Base-by-base conservation (phyloP, 805 yeast genomes). In the Myxozyma mucilagina region DNA sequence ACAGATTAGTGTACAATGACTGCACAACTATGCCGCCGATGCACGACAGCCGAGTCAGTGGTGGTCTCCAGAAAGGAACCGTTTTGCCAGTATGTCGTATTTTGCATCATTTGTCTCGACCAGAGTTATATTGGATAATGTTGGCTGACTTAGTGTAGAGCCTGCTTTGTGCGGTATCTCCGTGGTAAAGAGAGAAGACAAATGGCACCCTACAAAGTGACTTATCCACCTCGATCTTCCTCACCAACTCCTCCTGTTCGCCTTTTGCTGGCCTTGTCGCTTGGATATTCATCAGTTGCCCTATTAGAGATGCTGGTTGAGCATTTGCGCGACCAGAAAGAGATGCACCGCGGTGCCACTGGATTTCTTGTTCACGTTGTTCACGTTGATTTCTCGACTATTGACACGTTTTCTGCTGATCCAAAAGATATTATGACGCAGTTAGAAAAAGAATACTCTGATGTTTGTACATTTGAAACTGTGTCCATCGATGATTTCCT, bases 101-200 rank as follows among this genome's bases (percentile, higher is more conserved):
- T 44, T 14, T 24, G 18, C 20, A 2, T 49, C 14, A 8, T 49
- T 36, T 7, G 18, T 11, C 14, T 9, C 20, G 41, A 24, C 10
- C 10, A 34, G 18, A 16, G 36, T 9, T 13, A 14, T 11, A 24
- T 1, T 10, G 18, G 31, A 29, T 16, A 34, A 16, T 50, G 18
- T 13, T n/a, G 10, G 24, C 47, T 42, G 54, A 35, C 54, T 36
- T 4, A 53, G 3, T 31, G 31, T n/a, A 60, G 66, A 31, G 59
- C 64, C 1, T 92, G 98, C 73, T 93, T 90, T 68, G 70, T 81
- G 20, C 80, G 85, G 61, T 92, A 90, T 71, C 78, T 92, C 41
- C 80, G 87, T 59, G 86, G 89, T 29, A 92, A 92, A 72, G 91
- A 89, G 73, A 79, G 96, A 63, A 88, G 87, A 69, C 87, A 81